Evolutionary conservation across 179 eudicot species (phyloP).

Genomic region (Silene vulgaris): DNA sequence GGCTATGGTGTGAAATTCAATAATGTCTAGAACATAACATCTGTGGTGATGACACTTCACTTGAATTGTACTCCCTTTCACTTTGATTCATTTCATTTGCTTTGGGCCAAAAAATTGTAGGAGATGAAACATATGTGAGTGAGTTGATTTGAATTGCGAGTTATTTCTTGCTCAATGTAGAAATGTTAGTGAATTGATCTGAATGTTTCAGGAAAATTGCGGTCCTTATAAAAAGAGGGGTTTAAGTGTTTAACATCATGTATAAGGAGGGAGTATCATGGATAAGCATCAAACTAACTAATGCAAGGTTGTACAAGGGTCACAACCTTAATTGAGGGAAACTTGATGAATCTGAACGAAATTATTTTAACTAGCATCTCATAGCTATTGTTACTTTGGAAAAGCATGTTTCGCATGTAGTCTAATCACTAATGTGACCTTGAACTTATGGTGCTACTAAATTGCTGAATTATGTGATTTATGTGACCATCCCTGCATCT

Average conservation of each 20-base stretch:
- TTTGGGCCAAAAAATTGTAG: background rate
- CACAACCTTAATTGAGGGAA: background rate
- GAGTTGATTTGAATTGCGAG: background rate
- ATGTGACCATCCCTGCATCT: background rate
- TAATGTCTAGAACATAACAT: background rate
- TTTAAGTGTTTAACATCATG: background rate
- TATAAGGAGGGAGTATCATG: background rate
- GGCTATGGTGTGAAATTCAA: background rate
- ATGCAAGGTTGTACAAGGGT: background rate
- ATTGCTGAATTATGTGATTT: background rate
- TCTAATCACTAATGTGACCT: background rate
- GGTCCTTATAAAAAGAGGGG: background rate
- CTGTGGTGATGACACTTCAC: background rate
- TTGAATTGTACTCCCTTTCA: background rate
- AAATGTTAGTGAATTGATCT: background rate
- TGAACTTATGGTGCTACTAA: background rate
- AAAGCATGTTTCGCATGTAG: background rate
- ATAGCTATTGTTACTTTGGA: background rate
- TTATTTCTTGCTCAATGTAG: background rate
- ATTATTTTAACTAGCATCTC: background rate
- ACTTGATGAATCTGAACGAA: background rate
- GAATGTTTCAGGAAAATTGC: background rate
- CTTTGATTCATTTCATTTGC: background rate
- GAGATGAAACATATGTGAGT: background rate
- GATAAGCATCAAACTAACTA: background rate